phyloP scores from a whole-genome alignment of 2,329 filamentous ascomycete genomes.

The Tricladium varicosporioides region DNA sequence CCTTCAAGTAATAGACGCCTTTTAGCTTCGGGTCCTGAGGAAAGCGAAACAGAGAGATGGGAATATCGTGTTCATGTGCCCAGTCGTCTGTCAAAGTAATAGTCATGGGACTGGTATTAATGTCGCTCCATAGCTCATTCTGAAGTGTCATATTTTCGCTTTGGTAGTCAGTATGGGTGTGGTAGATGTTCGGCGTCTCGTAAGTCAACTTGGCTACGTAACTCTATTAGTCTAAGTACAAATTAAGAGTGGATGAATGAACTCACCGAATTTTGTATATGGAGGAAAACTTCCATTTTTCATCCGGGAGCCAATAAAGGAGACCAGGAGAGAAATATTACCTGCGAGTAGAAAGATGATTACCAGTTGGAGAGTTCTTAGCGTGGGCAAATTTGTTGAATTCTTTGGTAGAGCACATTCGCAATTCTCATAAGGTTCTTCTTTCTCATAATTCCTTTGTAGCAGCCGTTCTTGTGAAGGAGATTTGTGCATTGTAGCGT shows the following conservation, averaged over 20 bases:
- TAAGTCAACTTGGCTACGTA: neutral
- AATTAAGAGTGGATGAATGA: too few species aligned
- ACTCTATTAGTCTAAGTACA: neutral
- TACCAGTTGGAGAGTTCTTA: neutral
- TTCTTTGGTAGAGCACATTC: neutral
- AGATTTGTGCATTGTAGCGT: too few species aligned
- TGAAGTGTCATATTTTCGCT: constrained; percentile 2
- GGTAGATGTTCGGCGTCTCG: constrained; percentile 3
- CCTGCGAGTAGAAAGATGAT: neutral
- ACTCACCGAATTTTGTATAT: neutral
- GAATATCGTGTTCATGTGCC: neutral
- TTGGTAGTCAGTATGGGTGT: constrained; percentile 1
- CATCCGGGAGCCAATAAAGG: neutral
- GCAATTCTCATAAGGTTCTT: neutral
- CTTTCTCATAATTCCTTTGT: too few species aligned
- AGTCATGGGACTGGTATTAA: neutral
- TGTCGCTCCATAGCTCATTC: neutral
- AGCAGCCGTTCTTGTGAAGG: too few species aligned
- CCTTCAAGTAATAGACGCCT: constrained; percentile 4
- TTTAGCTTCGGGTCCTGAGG: constrained; percentile 1
- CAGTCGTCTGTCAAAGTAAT: constrained; percentile 2
- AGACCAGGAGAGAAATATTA: neutral
- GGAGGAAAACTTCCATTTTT: neutral
- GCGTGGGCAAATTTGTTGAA: neutral
- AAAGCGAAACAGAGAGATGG: neutral